These are phyloP conservation scores for Fraxinus greggii DNA, from an alignment of 305 asterid species.

Conservation along the genomic window DNA sequence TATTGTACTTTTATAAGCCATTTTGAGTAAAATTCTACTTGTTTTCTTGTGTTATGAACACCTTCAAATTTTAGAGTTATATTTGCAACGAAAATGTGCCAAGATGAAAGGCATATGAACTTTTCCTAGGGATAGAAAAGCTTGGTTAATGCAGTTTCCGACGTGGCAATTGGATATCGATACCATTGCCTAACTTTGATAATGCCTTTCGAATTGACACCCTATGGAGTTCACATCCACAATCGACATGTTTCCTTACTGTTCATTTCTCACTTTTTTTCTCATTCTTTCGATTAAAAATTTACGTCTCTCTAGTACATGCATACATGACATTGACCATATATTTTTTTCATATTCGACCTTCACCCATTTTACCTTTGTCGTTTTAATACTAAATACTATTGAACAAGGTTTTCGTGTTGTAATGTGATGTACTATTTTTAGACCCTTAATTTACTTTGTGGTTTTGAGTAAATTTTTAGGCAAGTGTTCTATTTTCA, in stretches of 20 bases:
- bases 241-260: too few species aligned
- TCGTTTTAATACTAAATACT: conserved; percentile 1
- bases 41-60: neutral
- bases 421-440: neutral
- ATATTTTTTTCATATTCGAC: conserved; percentile 40
- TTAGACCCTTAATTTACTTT: conserved; percentile 6
- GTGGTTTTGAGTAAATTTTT: neutral
- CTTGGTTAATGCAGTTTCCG: too few species aligned
- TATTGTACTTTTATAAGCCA: neutral
- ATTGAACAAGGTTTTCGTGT: neutral
- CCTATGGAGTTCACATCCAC: too few species aligned
- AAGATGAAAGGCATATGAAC: neutral
- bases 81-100: neutral
- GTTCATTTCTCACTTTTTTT: conserved; percentile 26
- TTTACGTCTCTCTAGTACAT: conserved; percentile 59
- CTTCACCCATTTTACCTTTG: conserved; percentile 39
- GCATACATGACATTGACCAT: conserved; percentile 37
- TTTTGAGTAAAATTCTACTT: neutral
- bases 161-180: too few species aligned
- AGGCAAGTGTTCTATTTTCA: too few species aligned
- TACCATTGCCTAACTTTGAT: too few species aligned
- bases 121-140: neutral
- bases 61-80: neutral
- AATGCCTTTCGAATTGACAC: too few species aligned
- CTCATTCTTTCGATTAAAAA: conserved; percentile 66